Base-by-base conservation (phyloP, 1,139 yeast genomes). In the Kurtzmaniella quercitrusa region DNA sequence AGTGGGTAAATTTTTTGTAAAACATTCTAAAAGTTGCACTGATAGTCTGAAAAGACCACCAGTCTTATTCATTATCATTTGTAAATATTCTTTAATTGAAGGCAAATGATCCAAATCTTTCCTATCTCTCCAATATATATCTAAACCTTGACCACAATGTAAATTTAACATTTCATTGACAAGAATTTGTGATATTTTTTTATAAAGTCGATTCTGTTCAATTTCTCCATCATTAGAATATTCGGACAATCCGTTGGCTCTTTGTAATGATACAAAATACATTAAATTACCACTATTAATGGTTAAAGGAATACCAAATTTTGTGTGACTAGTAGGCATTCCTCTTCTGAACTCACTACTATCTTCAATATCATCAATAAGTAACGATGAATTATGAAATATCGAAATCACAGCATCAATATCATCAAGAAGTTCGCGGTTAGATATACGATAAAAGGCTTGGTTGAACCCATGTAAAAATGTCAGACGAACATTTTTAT, bases 71-170 rank as follows among this genome's bases (percentile, higher is more conserved):
- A 78, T 78, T 15, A 86, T 95, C 97, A 91, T 91, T 39, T 73
- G 71, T 36, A 82, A 61, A 57, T 91, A 90, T 53, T 87, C 85
- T 5, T 69, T 69, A 48, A 85, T 85, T 1, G 72, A 65, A 0
- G 97, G 97, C 37, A 89, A 72, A 1, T 63, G 62, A 4, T 39
- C 25, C 23, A 75, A 55, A 16, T 41, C 46, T 25, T 43, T 43
- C 37, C 50, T 44, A 49, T 90, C 96, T 49, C 97, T 70, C 96
- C 97, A 90, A 60, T 82, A 84, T 18, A 90, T 73, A 54, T 90
- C 98, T 46, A 85, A 65, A 0, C 96, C 95, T 65, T 90, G 98
- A 2, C 97, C 97, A 41, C 85, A 73, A 59, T 90, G 97, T 46
- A 91, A 65, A 53, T 85, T 82, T 42, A 86, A 62, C 79, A 90